Percentiles rank a stretch among this genome's conserved stretches.
phyloP scores from a whole-genome alignment of 306 rosid genomes.

The Pyrus bretschneideri region DNA sequence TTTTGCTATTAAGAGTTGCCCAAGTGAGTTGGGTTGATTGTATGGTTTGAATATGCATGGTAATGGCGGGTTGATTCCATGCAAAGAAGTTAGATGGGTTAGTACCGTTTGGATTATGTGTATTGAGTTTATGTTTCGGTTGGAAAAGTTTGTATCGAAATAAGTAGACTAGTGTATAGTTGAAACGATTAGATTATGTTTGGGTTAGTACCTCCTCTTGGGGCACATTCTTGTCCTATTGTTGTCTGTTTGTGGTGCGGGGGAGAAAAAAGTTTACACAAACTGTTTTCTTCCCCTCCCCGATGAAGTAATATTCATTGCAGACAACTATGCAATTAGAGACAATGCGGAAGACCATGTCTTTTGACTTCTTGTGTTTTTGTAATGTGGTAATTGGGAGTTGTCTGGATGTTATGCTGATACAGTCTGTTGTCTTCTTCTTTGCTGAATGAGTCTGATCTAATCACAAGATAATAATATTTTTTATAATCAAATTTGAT shows the following conservation, averaged over 20 bases:
- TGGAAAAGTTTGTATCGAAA: not conserved
- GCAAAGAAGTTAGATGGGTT: not conserved
- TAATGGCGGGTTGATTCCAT: no score
- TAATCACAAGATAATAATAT: not conserved
- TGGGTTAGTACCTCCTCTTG: not conserved
- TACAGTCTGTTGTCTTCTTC: not conserved
- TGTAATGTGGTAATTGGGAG: not conserved
- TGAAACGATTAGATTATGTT: not conserved
- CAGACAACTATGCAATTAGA: not conserved
- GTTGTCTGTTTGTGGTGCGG: not conserved
- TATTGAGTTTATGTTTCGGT: not conserved
- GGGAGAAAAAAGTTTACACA: not conserved
- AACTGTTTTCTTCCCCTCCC: not conserved
- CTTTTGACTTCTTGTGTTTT: not conserved
- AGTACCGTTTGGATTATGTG: not conserved
- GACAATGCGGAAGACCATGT: not conserved
- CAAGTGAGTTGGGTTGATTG: not conserved
- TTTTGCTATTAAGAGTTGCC: not conserved
- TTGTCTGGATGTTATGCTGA: not conserved
- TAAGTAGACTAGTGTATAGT: not conserved
- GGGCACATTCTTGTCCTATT: not conserved
- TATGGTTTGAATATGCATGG: no score
- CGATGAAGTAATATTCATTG: not conserved
- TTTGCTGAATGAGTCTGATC: not conserved
- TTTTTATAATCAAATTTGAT: not conserved